Evolutionary conservation across 768 basidiomycete species (phyloP).

Genomic region (Boletus barrowsii): DNA sequence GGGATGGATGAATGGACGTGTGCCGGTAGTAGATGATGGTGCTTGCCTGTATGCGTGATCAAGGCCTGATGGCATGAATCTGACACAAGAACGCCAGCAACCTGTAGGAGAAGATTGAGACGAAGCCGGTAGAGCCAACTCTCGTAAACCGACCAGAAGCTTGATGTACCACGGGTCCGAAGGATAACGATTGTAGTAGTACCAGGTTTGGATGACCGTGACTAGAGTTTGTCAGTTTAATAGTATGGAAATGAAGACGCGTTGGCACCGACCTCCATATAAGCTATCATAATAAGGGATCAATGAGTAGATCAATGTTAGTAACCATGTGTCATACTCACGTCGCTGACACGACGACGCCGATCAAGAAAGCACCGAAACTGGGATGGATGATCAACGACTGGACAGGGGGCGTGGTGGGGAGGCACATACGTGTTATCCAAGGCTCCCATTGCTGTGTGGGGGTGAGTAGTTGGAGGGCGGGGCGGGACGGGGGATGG

Average conservation of each 20-base stretch:
- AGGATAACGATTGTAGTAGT: constrained; percentile 50
- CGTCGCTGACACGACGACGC: constrained; percentile 52
- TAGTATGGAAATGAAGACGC: background rate
- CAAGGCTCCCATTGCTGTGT: constrained; percentile 20
- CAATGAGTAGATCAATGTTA: constrained; percentile 2
- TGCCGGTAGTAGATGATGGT: background rate
- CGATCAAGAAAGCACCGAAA: constrained; percentile 53
- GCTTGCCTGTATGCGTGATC: constrained; percentile 52
- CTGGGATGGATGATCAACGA: constrained; percentile 28
- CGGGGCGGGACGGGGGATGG: background rate
- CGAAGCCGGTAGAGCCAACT: background rate
- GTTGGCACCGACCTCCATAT: constrained; percentile 43
- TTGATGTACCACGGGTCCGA: constrained; percentile 52
- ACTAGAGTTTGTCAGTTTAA: constrained; percentile 34
- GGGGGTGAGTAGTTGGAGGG: background rate
- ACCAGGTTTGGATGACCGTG: constrained; percentile 56
- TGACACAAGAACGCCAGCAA: constrained; percentile 48
- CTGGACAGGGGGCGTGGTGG: background rate
- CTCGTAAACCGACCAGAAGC: constrained; percentile 37
- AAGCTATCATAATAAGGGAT: constrained; percentile 33
- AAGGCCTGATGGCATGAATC: constrained; percentile 57
- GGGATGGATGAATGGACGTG: background rate
- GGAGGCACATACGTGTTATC: constrained; percentile 37
- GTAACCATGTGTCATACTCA: constrained; percentile 31
- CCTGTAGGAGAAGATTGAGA: constrained; percentile 33